Evolutionary conservation across 2,329 filamentous ascomycete species (phyloP).

Genomic region (Paecilomyces dactylethromorphus): DNA sequence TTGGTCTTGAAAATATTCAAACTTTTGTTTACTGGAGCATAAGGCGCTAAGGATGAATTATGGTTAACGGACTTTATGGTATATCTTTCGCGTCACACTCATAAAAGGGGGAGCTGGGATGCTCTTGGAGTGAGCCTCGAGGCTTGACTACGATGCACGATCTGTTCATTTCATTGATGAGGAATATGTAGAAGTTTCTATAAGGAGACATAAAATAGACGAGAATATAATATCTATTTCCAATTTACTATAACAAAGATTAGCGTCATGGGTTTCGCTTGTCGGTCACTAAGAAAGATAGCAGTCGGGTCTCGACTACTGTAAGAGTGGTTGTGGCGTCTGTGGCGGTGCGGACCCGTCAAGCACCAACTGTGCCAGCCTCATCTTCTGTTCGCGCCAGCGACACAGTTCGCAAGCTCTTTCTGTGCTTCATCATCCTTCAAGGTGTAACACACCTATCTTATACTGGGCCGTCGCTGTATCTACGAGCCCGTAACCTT

Average conservation of each 20-base stretch:
- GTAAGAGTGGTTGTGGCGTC: not conserved
- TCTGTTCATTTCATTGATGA: not conserved
- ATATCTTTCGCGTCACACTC: not conserved
- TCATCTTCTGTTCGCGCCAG: not conserved
- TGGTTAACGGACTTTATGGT: not conserved
- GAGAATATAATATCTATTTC: not conserved
- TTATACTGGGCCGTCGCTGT: not conserved
- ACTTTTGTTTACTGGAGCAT: conserved; percentile 15
- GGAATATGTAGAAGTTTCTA: not conserved
- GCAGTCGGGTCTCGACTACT: not conserved
- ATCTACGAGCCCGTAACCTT: not conserved
- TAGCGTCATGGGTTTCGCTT: not conserved
- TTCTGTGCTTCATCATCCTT: conserved; percentile 9
- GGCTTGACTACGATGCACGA: not conserved
- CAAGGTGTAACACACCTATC: conserved; percentile 6
- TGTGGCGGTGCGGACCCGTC: not conserved
- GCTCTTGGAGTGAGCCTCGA: not conserved
- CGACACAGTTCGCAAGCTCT: not conserved
- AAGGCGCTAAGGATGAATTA: conserved; percentile 2
- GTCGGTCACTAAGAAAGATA: not conserved
- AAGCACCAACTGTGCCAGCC: not conserved
- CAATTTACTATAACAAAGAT: not conserved
- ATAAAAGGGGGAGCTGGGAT: not conserved
- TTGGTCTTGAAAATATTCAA: conserved; percentile 23
- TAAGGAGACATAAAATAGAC: not conserved